Conservation (phyloP, 2,329 filamentous ascomycete genomes). For the Rhinocladiella similis region DNA sequence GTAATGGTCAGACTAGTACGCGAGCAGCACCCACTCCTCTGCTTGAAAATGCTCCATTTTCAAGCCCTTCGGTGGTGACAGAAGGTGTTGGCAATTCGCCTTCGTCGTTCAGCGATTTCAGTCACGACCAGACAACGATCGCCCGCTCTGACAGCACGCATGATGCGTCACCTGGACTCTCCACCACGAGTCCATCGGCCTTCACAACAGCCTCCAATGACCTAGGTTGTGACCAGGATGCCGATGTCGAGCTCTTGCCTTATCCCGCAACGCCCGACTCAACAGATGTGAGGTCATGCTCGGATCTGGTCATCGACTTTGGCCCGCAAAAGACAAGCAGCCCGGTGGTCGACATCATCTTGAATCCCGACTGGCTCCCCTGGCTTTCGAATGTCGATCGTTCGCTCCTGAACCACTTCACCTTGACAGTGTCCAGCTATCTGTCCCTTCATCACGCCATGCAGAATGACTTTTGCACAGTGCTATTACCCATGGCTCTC, state of each 20-base stretch:
- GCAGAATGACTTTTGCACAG: slow-evolving; percentile 4
- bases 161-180: background rate
- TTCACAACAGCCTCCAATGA: background rate
- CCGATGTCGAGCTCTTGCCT: background rate
- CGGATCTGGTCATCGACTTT: background rate
- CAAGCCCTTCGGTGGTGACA: background rate
- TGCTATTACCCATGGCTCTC: slow-evolving; percentile 1
- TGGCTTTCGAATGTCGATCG: slow-evolving; percentile 3
- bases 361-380: background rate
- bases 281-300: background rate
- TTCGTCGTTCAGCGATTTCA: background rate
- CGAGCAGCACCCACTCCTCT: background rate
- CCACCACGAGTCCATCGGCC: background rate
- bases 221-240: background rate
- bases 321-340: background rate
- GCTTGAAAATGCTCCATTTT: background rate
- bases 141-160: background rate
- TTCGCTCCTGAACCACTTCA: background rate
- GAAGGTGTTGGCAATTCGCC: background rate
- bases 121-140: background rate
- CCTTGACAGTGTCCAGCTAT: background rate
- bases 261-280: background rate
- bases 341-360: background rate
- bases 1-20: background rate
- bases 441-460: background rate